phyloP scores from a whole-genome alignment of 148 eudicot genomes.

The Nepenthes mirabilis region DNA sequence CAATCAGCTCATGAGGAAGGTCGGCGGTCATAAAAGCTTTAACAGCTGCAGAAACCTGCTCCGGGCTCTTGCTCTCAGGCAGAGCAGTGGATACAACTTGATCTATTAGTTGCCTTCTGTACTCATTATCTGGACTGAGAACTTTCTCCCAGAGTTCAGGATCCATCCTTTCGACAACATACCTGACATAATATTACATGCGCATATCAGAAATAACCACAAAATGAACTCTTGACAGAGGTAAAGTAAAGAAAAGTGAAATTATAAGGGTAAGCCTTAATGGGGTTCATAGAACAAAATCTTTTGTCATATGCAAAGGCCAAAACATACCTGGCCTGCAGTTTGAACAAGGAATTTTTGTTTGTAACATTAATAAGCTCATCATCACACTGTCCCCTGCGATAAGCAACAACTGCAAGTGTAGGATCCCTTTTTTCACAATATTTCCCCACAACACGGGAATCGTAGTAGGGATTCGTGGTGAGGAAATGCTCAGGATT shows the following conservation, averaged over 20 bases:
- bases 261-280: background rate
- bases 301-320: background rate
- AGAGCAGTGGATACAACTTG: slow-evolving; percentile 98
- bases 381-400: slow-evolving; percentile 96
- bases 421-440: slow-evolving; percentile 99
- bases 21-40: slow-evolving; percentile 99
- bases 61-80: slow-evolving; percentile 99
- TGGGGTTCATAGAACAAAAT: background rate
- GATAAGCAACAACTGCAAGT: slow-evolving; percentile 94
- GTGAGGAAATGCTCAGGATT: slow-evolving; percentile 96
- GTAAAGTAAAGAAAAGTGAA: background rate
- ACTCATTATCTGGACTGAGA: slow-evolving; percentile 84
- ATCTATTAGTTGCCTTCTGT: slow-evolving; percentile 86
- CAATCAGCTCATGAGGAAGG: slow-evolving; percentile 95
- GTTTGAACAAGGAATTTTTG: slow-evolving; percentile 86
- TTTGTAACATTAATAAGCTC: slow-evolving; percentile 87
- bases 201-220: background rate
- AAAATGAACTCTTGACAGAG: background rate
- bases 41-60: slow-evolving; percentile 99
- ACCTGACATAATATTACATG: slow-evolving; percentile 23
- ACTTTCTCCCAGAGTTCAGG: slow-evolving; percentile 92
- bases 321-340: slow-evolving; percentile 66
- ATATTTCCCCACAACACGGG: slow-evolving; percentile 96
- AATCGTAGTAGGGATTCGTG: slow-evolving; percentile 91
- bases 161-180: slow-evolving; percentile 96